A percentile compares a stretch with the other conserved stretches of the same genome.
Evolutionary conservation across 768 basidiomycete genomes (phyloP).

Genomic region (Phlegmacium glaucopus): DNA sequence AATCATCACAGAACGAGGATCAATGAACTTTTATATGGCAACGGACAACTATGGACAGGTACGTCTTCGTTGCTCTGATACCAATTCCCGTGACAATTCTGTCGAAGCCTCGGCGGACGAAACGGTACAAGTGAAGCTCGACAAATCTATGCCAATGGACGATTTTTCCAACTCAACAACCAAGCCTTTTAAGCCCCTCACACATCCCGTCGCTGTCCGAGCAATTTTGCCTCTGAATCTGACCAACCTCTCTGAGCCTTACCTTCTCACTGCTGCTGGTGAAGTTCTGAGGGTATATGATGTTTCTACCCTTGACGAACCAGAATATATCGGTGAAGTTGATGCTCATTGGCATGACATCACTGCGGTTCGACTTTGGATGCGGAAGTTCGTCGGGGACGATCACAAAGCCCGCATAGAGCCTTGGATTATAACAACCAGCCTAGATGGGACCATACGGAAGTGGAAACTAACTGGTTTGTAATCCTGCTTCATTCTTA

Average conservation of each 20-base stretch:
- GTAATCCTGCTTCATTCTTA: neutral
- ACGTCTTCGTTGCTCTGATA: neutral
- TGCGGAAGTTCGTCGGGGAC: constrained; percentile 41
- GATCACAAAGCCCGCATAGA: constrained; percentile 53
- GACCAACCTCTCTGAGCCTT: constrained; percentile 64
- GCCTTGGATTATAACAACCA: constrained; percentile 79
- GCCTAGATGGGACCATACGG: constrained; percentile 85
- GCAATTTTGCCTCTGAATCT: constrained; percentile 67
- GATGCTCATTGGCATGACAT: constrained; percentile 94
- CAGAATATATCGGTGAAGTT: constrained; percentile 65
- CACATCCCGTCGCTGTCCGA: constrained; percentile 64
- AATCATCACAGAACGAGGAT: constrained; percentile 80
- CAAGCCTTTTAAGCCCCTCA: constrained; percentile 48
- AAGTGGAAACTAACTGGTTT: constrained; percentile 76
- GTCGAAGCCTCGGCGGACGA: constrained; percentile 83
- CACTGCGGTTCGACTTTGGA: constrained; percentile 71
- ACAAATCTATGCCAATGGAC: constrained; percentile 26
- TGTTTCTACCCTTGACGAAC: constrained; percentile 61
- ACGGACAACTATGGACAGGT: constrained; percentile 92
- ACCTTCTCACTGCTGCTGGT: constrained; percentile 79
- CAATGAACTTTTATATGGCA: constrained; percentile 63
- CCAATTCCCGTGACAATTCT: neutral
- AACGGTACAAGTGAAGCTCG: constrained; percentile 62
- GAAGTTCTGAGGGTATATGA: constrained; percentile 84
- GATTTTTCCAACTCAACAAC: neutral